Evolutionary conservation across 1,139 yeast genomes (phyloP).

Genomic region (Maudiozyma humilis): DNA sequence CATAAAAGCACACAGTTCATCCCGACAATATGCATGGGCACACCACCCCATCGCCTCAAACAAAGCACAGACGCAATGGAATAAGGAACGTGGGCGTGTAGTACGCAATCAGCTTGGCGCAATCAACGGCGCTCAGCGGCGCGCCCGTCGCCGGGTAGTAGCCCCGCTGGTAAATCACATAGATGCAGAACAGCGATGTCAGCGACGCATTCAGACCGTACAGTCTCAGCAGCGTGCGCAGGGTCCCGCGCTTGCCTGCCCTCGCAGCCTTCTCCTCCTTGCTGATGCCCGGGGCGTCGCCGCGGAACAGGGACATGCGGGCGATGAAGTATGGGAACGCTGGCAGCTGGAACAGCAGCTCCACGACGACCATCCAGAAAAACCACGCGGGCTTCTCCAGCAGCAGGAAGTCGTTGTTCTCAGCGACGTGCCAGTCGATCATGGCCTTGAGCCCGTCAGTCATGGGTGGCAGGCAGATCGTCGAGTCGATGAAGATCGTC

Average conservation of each 20-base stretch:
- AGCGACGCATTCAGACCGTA: constrained; percentile 28
- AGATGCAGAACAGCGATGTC: constrained; percentile 26
- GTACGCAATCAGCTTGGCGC: constrained; percentile 16
- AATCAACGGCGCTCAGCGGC: constrained; percentile 16
- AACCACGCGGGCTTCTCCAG: constrained; percentile 60
- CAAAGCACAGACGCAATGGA: constrained; percentile 19
- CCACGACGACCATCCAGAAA: constrained; percentile 58
- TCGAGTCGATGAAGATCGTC: constrained; percentile 66
- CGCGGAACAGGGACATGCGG: constrained; percentile 11
- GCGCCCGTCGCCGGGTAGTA: constrained; percentile 20
- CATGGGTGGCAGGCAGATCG: constrained; percentile 53
- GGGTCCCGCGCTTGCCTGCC: background rate
- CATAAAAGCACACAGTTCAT: too few relatives aligned
- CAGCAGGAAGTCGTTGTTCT: constrained; percentile 66
- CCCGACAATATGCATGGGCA: too few relatives aligned
- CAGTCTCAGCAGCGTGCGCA: constrained; percentile 13
- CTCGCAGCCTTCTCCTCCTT: background rate
- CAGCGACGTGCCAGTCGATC: constrained; percentile 48
- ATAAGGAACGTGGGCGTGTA: constrained; percentile 27
- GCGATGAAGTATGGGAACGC: constrained; percentile 42
- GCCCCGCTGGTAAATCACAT: constrained; percentile 20
- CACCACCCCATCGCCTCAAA: too few relatives aligned
- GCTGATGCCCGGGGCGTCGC: background rate
- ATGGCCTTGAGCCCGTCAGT: constrained; percentile 46
- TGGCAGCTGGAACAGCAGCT: constrained; percentile 69